Base-by-base conservation (phyloP, 345 rosid species). In the Psidium guajava region DNA sequence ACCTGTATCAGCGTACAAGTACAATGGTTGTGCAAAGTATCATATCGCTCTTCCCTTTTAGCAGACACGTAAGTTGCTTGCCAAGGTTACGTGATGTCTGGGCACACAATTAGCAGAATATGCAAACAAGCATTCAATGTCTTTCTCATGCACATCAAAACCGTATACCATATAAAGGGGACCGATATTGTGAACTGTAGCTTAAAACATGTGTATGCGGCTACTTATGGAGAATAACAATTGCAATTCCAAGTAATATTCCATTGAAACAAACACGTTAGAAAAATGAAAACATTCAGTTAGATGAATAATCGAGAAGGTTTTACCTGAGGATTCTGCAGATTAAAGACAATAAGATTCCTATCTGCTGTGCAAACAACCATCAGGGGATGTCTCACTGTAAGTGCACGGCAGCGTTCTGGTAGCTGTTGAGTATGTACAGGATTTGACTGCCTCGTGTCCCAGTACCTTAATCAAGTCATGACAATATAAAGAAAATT, bases 311-410 rank as follows among this genome's bases (percentile, higher is more conserved):
- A 69, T 36, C 22, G 2, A 69, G 77, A 69, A 69, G 77, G 2
- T 32, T 83, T 82, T 86, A 94, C 99, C 99, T 98, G 98, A 83
- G 99, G 99, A 86, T 91, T 95, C 91, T 94, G 96, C 92, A 95
- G 88, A 90, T 98, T 95, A 88, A 89, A 96, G 86, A 96, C 93
- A 59, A 96, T 88, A 57, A 98, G 88, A 90, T 98, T 95, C 91
- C 99, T 93, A 83, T 98, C 99, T 18, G 99, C 99, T 83, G 99
- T 96, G 59, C 94, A 99, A 58, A 96, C 99, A 88, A 98, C 99
- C 99, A 98, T 96, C 87, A 96, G 90, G 36, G 98, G 98, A 89
- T 98, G 87, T 83, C 91, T 95, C 85, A 96, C 99, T 13, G 99
- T 86, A 85, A 96, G 91, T 5, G 98, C 90, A 91, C 92, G 93